phyloP scores from a whole-genome alignment of 169 alveolate genomes.

The Plasmodium cynomolgi region DNA sequence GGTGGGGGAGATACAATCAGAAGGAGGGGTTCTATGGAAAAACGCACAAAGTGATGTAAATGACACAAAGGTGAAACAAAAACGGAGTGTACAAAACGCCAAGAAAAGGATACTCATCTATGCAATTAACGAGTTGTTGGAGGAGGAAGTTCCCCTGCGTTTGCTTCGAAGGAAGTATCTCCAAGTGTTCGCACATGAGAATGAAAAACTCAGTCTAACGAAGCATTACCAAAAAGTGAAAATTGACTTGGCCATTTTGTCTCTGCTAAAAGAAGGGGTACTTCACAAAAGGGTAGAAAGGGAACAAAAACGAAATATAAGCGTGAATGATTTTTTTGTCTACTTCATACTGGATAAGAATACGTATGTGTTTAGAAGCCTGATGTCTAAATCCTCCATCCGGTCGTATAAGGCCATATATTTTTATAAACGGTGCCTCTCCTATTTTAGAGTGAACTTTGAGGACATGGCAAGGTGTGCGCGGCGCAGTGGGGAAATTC shows the following conservation, averaged over 20 bases:
- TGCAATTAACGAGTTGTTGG: no score
- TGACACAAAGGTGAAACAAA: no score
- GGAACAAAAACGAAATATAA: not conserved
- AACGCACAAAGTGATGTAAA: no score
- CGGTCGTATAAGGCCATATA: not conserved
- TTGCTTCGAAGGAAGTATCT: no score
- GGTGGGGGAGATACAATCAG: no score
- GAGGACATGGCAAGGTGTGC: not conserved
- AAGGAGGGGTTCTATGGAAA: no score
- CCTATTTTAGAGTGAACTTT: conserved; percentile 2
- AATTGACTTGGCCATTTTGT: not conserved
- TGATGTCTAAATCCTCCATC: conserved; percentile 4
- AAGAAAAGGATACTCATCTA: no score
- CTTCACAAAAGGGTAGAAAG: not conserved
- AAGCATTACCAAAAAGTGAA: not conserved
- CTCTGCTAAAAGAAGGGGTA: not conserved
- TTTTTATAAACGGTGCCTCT: conserved; percentile 2
- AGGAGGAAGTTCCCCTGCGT: no score
- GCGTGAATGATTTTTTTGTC: not conserved
- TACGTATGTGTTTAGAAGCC: not conserved
- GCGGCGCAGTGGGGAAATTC: not conserved
- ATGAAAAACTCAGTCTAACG: not conserved
- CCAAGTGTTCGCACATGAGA: no score
- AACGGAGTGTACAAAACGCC: no score
- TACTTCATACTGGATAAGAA: conserved; percentile 7